These are phyloP conservation scores for Cucurbita moschata DNA, from an alignment of 306 rosid genomes.

Conservation along the genomic window DNA sequence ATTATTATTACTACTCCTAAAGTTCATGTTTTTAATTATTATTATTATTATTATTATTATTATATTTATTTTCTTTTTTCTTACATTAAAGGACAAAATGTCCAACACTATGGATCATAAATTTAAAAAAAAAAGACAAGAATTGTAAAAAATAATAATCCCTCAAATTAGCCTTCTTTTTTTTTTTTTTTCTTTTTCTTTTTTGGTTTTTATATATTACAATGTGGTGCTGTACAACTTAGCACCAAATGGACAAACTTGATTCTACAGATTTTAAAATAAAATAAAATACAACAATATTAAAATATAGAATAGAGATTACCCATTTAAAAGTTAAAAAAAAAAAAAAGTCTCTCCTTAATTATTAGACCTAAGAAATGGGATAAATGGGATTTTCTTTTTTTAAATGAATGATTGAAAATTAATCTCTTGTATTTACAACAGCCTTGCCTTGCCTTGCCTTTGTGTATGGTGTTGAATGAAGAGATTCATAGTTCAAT, in stretches of 20 bases:
- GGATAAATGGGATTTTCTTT: conserved; percentile 12
- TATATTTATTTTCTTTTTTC: not conserved
- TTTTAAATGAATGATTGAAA: conserved; percentile 14
- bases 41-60: not conserved
- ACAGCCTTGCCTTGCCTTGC: conserved; percentile 11
- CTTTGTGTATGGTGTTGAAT: conserved; percentile 16
- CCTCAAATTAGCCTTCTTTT: conserved; percentile 40
- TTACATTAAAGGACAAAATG: conserved; percentile 25
- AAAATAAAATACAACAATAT: conserved; percentile 10
- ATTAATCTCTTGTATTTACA: conserved; percentile 53
- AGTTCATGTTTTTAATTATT: not conserved
- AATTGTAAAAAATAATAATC: conserved; percentile 10
- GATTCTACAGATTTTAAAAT: conserved; percentile 52
- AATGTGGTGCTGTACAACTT: conserved; percentile 35
- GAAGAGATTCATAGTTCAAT: conserved; percentile 53
- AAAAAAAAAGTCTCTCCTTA: conserved; percentile 7
- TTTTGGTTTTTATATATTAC: conserved; percentile 39
- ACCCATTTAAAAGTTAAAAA: conserved; percentile 12
- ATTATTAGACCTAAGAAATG: conserved; percentile 23
- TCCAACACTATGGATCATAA: conserved; percentile 8
- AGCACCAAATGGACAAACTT: conserved; percentile 49
- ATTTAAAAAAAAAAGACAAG: not conserved
- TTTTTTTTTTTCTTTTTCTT: conserved; percentile 7
- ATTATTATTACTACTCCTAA: conserved; percentile 5
- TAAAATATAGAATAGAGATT: conserved; percentile 21